Evolutionary conservation across 1,284 basidiomycete genomes (phyloP), one percentile per base, ranked within the genome.

Genomic region (Moniliophthora roreri): DNA sequence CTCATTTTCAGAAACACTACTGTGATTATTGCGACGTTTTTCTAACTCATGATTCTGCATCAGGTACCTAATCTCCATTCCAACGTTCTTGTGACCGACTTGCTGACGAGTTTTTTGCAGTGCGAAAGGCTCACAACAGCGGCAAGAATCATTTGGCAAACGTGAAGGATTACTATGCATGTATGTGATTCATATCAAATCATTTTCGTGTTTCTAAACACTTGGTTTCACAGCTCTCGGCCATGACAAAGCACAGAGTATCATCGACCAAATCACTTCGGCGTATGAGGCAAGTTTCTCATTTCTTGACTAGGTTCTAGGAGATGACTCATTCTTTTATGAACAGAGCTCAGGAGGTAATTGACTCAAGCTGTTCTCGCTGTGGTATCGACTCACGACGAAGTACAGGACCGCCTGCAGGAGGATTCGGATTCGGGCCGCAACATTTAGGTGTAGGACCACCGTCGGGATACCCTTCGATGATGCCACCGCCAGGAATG

Each of bases 101-200:
- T 21, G 62, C 62, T 32, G 28, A 32, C 45, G 60, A 60, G 65
- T 58, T 51, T 50, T 51, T 46, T 52, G 36, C 68, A 93, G 96
- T 98, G 34, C 91, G 96, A 60, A 98, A 98, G 73, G 96, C 96
- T 45, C 96, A 99, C 73, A 98, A 98, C 74, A 93, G 88, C 59
- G 96, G 96, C 56, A 81, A 95, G 55, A 99, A 99, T 73, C 96
- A 99, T 68, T 80, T 98, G 39, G 81, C 93, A 48, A 99, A 99
- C 67, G 96, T 99, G 56, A 80, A 94, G 60, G 96, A 99, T 65
- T 99, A 98, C 71, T 99, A 98, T 73, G 91, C 93, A 26, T 93
- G 91, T 94, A 61, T 58, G 89, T 67, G 38, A 41, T 28, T 21
- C 15, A 15, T 51, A 26, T 10, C 47, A 20, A 45, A 11, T 21